phyloP scores from a whole-genome alignment of 352 stramenopile genomes.

The Phytopythium cucurbitacearum region DNA sequence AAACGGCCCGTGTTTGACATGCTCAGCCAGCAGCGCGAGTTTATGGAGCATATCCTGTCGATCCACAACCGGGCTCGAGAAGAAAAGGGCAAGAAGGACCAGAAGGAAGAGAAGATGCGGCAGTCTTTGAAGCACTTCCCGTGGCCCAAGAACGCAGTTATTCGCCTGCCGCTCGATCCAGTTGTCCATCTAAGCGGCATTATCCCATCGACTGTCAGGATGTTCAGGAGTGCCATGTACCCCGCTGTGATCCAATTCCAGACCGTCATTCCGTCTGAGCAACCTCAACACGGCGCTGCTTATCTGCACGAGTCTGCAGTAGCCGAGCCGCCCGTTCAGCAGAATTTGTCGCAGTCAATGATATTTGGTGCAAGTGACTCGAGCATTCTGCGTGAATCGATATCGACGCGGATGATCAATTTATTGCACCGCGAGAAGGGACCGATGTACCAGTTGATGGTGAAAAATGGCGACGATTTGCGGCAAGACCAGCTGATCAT shows the following conservation, averaged over 20 bases:
- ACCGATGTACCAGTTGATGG: conserved; percentile 95
- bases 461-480: conserved; percentile 99
- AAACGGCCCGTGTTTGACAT: conserved; percentile 90
- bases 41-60: conserved; percentile 92
- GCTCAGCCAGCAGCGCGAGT: conserved; percentile 89
- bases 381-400: conserved; percentile 57
- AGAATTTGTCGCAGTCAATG: conserved; percentile 39
- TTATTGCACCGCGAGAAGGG: conserved; percentile 77
- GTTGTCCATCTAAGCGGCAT: conserved; percentile 86
- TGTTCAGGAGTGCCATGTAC: conserved; percentile 99
- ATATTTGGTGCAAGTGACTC: conserved; percentile 49
- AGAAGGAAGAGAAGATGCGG: conserved; percentile 94
- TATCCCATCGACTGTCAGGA: conserved; percentile 88
- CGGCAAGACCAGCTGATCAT: conserved; percentile 99
- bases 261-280: conserved; percentile 49
- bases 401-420: conserved; percentile 71
- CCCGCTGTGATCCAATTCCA: conserved; percentile 96
- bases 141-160: conserved; percentile 69
- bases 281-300: conserved; percentile 11
- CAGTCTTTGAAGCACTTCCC: conserved; percentile 86
- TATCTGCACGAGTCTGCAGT: conserved; percentile 12
- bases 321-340: conserved; percentile 12
- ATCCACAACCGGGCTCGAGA: conserved; percentile 91
- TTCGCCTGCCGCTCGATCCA: conserved; percentile 87
- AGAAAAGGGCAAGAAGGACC: conserved; percentile 93